A percentile compares a stretch with the other conserved stretches of the same genome.
Conservation (phyloP, 1,284 basidiomycete genomes). For the Cryptococcus sp. region DNA sequence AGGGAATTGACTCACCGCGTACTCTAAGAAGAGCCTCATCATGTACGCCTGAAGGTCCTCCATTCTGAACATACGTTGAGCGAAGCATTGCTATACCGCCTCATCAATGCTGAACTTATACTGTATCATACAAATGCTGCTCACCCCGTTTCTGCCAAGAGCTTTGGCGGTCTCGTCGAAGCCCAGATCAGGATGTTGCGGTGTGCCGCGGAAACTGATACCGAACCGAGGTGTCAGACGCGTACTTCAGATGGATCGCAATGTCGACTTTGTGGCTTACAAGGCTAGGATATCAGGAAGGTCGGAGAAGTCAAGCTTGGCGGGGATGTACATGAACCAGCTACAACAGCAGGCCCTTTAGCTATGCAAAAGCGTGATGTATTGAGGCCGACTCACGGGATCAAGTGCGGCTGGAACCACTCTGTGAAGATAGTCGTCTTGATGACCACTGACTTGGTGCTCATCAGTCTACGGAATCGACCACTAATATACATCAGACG, state of each 20-base stretch:
- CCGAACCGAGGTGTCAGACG: not conserved
- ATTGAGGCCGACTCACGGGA: conserved; percentile 37
- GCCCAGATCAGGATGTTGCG: conserved; percentile 39
- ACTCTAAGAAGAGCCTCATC: conserved; percentile 51
- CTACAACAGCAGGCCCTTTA: conserved; percentile 16
- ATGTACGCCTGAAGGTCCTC: conserved; percentile 53
- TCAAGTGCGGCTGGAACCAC: conserved; percentile 51
- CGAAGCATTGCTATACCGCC: conserved; percentile 45
- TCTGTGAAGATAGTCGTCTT: conserved; percentile 54
- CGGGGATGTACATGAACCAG: conserved; percentile 52
- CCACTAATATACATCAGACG: conserved; percentile 20
- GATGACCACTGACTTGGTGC: conserved; percentile 55
- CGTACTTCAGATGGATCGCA: not conserved
- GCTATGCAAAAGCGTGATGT: not conserved
- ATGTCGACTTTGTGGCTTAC: conserved; percentile 23
- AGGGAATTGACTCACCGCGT: conserved; percentile 34
- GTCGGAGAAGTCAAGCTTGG: conserved; percentile 51
- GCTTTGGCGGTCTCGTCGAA: conserved; percentile 53
- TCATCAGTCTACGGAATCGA: conserved; percentile 52
- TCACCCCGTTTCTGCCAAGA: conserved; percentile 48
- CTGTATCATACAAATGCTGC: conserved; percentile 9
- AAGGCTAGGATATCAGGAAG: conserved; percentile 50
- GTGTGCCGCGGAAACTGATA: conserved; percentile 47
- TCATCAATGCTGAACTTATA: not conserved
- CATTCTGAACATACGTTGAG: conserved; percentile 49